Evolutionary conservation across 1,139 yeast genomes (phyloP), one percentile per base, ranked within the genome.

Genomic region (Debaryomyces sp.): DNA sequence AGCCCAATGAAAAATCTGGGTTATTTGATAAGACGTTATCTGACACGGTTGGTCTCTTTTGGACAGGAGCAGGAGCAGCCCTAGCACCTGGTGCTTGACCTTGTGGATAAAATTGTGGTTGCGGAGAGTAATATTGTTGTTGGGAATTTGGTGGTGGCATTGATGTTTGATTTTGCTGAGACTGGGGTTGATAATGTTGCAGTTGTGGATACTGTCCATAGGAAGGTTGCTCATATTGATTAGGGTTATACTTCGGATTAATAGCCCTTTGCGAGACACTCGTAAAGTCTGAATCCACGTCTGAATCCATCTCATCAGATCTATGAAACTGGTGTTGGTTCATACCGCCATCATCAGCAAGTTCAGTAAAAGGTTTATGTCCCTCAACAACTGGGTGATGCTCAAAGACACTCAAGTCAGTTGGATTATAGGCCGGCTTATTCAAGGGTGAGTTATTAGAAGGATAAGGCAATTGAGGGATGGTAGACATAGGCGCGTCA

Each of bases 221-320:
- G 13, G 35, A 47, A 21, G 40, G 44, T 44, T 46, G 58, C 23
- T 54, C 56, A 32, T 49, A 58, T 45, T 49, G 48, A 13, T 43
- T 50, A 7, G 53, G 55, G 40, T 56, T 68, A 56, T 83, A 85
- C 40, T 70, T 70, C 13, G 89, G 88, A 60, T 87, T 87, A n/a
- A 82, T 75, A 6, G 85, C 90, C 59, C 95, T 71, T 66, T 88
- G 95, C 9, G 94, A 85, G 4, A 88, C 89, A 46, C 91, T 84
- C 0, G 96, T 89, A 62, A 87, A 86, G 58, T 85, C 86, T 0
- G 95, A 87, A 26, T 71, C 78, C 18, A 68, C 68, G 54, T 72
- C 78, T 2, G 72, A 69, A 26, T 70, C 71, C 41, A 53, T 38
- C 24, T 53, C 61, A 12, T 53, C 61, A 1, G 64, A 57, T 30